A percentile compares a stretch with the other conserved stretches of the same genome.
Conservation (phyloP, 129 eudicot species). For the Pseudognaphalium luteoalbum region DNA sequence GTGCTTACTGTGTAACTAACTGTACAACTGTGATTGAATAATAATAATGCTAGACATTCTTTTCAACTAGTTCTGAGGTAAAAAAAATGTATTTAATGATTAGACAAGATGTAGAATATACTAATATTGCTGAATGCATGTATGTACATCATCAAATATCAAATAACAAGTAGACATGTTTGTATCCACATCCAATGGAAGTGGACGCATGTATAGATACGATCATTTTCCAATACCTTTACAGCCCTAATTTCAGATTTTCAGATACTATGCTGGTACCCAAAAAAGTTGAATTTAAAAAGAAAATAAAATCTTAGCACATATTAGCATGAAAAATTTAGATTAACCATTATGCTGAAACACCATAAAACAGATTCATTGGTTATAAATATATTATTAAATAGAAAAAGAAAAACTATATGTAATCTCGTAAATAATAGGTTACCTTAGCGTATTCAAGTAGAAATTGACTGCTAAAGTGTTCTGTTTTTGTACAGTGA, state of each 20-base stretch:
- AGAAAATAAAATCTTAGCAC: too few species aligned
- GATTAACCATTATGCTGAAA: not conserved
- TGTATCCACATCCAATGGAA: not conserved
- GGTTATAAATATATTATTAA: not conserved
- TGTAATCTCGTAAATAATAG: not conserved
- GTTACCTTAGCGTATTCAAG: conserved; percentile 59
- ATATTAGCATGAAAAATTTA: not conserved
- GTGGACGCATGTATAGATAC: not conserved
- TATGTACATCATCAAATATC: not conserved
- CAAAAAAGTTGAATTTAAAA: not conserved
- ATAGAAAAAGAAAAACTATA: too few species aligned
- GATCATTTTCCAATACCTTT: not conserved
- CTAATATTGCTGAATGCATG: not conserved
- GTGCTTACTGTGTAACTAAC: not conserved
- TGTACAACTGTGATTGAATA: not conserved
- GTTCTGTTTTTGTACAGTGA: conserved; percentile 87
- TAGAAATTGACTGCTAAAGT: conserved; percentile 71
- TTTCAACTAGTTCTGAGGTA: too few species aligned
- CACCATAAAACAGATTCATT: not conserved
- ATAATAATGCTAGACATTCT: not conserved
- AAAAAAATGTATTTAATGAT: too few species aligned
- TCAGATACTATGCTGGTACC: not conserved
- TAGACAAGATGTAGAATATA: not conserved
- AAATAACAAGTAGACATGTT: not conserved
- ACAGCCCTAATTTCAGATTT: not conserved